Evolutionary conservation across 805 yeast species (phyloP).

Genomic region (Middelhovenomyces tepae): DNA sequence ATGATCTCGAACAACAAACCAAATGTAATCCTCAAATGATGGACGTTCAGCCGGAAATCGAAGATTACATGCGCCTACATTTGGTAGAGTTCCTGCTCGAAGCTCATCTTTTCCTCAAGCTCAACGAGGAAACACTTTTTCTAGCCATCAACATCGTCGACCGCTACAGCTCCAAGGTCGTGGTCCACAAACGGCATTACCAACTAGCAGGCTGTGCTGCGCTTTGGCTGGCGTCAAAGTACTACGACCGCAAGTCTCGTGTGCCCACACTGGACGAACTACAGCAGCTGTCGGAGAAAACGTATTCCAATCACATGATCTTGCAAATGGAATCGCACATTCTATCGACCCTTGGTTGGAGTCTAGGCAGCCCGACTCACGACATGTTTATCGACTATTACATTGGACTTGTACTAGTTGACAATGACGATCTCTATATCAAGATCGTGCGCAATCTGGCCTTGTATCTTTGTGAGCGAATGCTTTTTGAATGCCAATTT

Average conservation of each 20-base stretch:
- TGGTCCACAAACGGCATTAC: conserved; percentile 76
- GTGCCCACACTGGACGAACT: conserved; percentile 68
- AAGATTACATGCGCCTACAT: conserved; percentile 60
- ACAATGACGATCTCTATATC: too few relatives aligned
- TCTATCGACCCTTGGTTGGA: conserved; percentile 64
- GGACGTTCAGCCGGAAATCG: conserved; percentile 80
- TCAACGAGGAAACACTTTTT: conserved; percentile 57
- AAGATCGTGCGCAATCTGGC: too few relatives aligned
- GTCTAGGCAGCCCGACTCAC: conserved; percentile 52
- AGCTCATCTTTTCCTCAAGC: conserved; percentile 47
- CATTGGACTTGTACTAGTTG: conserved; percentile 7
- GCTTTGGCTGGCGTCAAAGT: conserved; percentile 85
- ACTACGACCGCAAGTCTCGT: conserved; percentile 64
- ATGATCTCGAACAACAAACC: conserved; percentile 25
- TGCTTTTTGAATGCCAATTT: too few relatives aligned
- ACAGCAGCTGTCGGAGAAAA: conserved; percentile 59
- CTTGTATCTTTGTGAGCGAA: too few relatives aligned
- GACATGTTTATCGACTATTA: conserved; percentile 34
- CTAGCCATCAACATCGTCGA: conserved; percentile 72
- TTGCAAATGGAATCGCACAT: conserved; percentile 74
- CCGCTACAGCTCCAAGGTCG: conserved; percentile 80
- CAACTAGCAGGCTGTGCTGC: conserved; percentile 89
- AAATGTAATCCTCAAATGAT: conserved; percentile 56
- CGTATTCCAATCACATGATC: conserved; percentile 51
- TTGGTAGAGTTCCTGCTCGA: conserved; percentile 76